Evolutionary conservation across 139 green algal species (phyloP), one percentile per base, ranked within the genome.

Genomic region (Nannochloris sp.): DNA sequence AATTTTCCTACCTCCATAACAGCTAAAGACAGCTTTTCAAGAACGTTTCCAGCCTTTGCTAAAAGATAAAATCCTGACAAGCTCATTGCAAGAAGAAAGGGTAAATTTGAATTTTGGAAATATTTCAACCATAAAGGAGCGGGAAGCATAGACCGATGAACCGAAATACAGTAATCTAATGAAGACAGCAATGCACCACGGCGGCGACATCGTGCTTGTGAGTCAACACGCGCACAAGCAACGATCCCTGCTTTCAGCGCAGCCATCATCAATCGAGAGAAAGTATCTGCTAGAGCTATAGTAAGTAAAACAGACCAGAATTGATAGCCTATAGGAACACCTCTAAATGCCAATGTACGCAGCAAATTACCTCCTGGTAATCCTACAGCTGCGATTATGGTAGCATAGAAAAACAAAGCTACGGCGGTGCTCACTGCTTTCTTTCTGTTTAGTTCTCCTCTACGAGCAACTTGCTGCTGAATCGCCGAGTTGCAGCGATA

Each of bases 111-210:
- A 30, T 6, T 14, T 14, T 4, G 13, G 4, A 47, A 55, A 23
- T 44, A 73, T 19, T 46, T 15, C 32, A 69, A 89, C 83, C 80
- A 90, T 0, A 86, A 60, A 4, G 80, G 71, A 6, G 62, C 67
- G 3, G 86, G 76, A 6, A 87, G 53, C 25, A 89, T 33, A 12
- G 56, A 46, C 4, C 85, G 61, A 56, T 89, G 84, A 2, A 74
- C 35, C 9, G 70, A 25, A 6, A 56, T 23, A 4, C 54, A 24
- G 34, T 88, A 80, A 63, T 91, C 83, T 35, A 83, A 7, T 2
- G 76, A 33, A 1, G 83, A 78, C 39, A 88, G 56, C 6, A 77
- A 12, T 44, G 80, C 73, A 15, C 62, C 58, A 6, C 73, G 60
- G 8, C 47, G 27, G 2, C 74, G 54, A 1, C 61, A 31, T 13